These are phyloP conservation scores for Ambrosiella xylebori DNA, from an alignment of 2,329 filamentous ascomycete species.

Conservation along the genomic window DNA sequence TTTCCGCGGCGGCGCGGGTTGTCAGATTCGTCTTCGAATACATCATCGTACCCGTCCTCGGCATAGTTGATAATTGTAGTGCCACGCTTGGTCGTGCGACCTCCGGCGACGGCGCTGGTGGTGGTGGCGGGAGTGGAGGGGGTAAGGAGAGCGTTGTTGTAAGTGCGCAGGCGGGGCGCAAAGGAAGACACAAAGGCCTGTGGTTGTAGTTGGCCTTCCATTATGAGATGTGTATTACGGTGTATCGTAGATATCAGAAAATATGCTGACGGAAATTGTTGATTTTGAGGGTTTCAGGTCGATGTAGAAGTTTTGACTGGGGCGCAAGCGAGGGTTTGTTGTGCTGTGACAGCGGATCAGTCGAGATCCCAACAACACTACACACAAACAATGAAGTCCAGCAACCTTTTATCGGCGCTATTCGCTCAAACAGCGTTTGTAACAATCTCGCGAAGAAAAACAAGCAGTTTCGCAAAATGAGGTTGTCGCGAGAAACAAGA, in stretches of 20 bases:
- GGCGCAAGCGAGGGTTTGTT: neutral
- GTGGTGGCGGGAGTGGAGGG: constrained; percentile 59
- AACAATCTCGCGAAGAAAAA: neutral
- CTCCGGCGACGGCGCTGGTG: constrained; percentile 39
- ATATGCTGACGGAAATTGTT: neutral
- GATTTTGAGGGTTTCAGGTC: neutral
- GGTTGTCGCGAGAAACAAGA: neutral
- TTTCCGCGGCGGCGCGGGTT: constrained; percentile 63
- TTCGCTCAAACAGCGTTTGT: neutral
- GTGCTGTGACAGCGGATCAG: neutral
- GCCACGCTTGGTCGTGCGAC: constrained; percentile 89
- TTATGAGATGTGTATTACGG: neutral
- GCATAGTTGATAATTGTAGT: constrained; percentile 96
- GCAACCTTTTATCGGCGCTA: neutral
- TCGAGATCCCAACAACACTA: neutral
- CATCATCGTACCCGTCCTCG: constrained; percentile 82
- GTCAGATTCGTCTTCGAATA: constrained; percentile 52
- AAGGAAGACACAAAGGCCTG: constrained; percentile 86
- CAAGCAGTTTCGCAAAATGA: neutral
- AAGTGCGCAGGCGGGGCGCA: constrained; percentile 74
- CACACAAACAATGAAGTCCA: neutral
- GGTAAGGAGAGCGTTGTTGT: constrained; percentile 80
- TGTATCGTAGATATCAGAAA: neutral
- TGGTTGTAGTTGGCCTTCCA: constrained; percentile 26
- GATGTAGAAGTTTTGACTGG: neutral